Conservation (phyloP, 331 rosid genomes). For the Quercus tomentella region DNA sequence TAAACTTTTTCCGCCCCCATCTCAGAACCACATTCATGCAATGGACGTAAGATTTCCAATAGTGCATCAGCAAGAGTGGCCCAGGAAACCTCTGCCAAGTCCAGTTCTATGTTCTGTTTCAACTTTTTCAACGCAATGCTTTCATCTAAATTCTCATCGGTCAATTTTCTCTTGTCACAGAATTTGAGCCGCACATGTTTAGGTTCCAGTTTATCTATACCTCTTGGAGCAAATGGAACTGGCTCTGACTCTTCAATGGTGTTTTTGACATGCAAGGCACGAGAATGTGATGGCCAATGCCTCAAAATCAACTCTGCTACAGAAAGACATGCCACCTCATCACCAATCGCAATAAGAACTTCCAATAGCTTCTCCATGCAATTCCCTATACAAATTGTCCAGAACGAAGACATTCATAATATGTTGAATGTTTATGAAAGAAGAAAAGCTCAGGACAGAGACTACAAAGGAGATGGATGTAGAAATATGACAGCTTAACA, state of each 20-base stretch:
- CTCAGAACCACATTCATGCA: conserved; percentile 35
- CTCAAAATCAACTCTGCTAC: conserved; percentile 89
- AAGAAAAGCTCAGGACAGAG: background rate
- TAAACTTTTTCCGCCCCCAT: conserved; percentile 28
- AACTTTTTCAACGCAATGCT: conserved; percentile 57
- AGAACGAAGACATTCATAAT: background rate
- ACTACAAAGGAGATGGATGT: background rate
- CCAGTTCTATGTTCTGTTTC: conserved; percentile 64
- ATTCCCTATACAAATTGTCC: conserved; percentile 65
- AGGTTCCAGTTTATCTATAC: conserved; percentile 94
- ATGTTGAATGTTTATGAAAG: background rate
- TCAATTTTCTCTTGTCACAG: conserved; percentile 75
- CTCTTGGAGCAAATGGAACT: conserved; percentile 87
- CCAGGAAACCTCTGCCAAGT: conserved; percentile 80
- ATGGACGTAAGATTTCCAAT: conserved; percentile 54
- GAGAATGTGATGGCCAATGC: conserved; percentile 98
- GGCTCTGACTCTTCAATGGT: conserved; percentile 78
- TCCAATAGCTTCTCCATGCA: conserved; percentile 99
- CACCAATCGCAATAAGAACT: conserved; percentile 96
- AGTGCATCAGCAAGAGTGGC: conserved; percentile 70
- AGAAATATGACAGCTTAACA: background rate
- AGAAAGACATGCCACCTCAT: conserved; percentile 95
- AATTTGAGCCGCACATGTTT: conserved; percentile 86
- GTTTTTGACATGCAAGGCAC: conserved; percentile 81
- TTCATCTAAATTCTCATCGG: conserved; percentile 47